Evolutionary conservation across 306 rosid genomes (phyloP).

Genomic region (Corylus americana): DNA sequence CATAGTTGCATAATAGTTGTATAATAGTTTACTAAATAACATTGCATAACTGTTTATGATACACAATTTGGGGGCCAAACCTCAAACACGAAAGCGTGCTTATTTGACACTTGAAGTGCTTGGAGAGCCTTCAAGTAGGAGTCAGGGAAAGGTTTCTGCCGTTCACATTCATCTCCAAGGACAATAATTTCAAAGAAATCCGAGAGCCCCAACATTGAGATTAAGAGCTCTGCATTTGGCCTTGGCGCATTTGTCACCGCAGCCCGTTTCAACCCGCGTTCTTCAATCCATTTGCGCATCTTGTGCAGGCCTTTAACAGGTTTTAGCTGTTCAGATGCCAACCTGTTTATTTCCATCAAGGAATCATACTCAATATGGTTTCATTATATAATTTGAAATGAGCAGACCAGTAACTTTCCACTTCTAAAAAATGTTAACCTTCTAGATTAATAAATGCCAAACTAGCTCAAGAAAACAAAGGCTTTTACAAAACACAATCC

Average conservation of each 20-base stretch:
- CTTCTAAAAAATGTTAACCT: not conserved
- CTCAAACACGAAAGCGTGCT: conserved; percentile 43
- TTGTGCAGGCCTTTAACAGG: conserved; percentile 34
- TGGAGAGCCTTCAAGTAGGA: conserved; percentile 47
- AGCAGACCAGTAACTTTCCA: not conserved
- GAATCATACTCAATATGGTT: conserved; percentile 5
- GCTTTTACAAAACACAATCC: not conserved
- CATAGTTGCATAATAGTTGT: no score
- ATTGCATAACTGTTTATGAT: not conserved
- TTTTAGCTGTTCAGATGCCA: conserved; percentile 39
- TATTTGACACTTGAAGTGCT: conserved; percentile 32
- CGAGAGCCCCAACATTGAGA: conserved; percentile 35
- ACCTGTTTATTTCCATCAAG: conserved; percentile 13
- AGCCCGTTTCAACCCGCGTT: conserved; percentile 37
- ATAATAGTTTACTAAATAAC: no score
- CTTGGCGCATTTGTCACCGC: conserved; percentile 48
- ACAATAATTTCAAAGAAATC: conserved; percentile 39
- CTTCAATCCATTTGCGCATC: conserved; percentile 43
- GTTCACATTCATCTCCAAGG: conserved; percentile 42
- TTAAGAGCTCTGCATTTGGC: conserved; percentile 40
- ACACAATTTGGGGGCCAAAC: conserved; percentile 13
- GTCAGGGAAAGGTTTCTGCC: conserved; percentile 50
- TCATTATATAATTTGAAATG: not conserved
- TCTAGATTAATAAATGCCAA: not conserved
- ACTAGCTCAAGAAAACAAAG: not conserved